Base-by-base conservation (phyloP, 1,284 basidiomycete species). In the Afroboletus lepidellus region DNA sequence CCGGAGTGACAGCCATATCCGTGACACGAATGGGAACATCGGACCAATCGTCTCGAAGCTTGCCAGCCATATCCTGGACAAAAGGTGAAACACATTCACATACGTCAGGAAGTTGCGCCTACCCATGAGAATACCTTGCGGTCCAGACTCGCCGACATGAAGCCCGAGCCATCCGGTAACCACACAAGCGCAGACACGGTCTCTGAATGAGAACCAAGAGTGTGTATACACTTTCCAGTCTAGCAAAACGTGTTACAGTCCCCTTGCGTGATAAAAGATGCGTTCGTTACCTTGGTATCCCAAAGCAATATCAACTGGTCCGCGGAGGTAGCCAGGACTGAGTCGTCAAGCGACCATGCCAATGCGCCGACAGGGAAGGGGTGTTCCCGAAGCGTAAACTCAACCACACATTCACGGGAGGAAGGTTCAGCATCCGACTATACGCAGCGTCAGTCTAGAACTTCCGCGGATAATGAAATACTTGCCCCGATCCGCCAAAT, bases 121-220 rank as follows among this genome's bases (percentile, higher is more conserved):
- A 94, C 94, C 92, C 94, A 98, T 58, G 90, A 83, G 38, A 90
- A 81, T 51, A 99, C 85, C 70, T 85, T 87, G 58, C 86, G 84
- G 70, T 99, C 96, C 72, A 97, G 78, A 37, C 90, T 90, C 41
- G 90, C 90, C 5, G 93, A 97, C 56, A 98, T 81, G 68, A 98
- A 98, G 12, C 91, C 90, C 16, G 84, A 84, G 29, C 90, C 89
- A 67, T 97, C 88, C 9, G 93, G 89, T 42, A 95, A 74, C 93
- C 94, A 98, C 37, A 84, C 79, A 38, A 97, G 78, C 0, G 92
- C 84, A 21, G 90, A 91, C 42, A 99, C 91, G 6, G 86, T 87
- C 58, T 98, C 94, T 41, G 74, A 75, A 69, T 98, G 95, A 36
- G 77, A 77, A 5, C 83, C 79, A 38, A 94, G 75, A 1, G 79